Evolutionary conservation across 768 basidiomycete genomes (phyloP), one percentile per base, ranked within the genome.

Genomic region (Lyophyllum semitale): DNA sequence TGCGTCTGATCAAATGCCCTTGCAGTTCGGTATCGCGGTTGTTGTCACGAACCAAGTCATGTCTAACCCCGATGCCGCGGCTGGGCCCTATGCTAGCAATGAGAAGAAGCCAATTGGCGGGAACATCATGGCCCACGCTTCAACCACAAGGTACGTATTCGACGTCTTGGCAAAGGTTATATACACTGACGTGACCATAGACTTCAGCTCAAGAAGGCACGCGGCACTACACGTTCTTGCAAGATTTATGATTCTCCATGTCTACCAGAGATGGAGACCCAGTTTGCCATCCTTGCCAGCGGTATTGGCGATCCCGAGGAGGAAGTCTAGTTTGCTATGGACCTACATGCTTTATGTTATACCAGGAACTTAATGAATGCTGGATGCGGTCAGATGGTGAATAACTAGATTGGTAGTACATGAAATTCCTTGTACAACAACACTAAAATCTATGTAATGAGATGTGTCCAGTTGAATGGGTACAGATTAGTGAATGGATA

Each of bases 91-190:
- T 59, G 88, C 88, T 37, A 84, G 84, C 3, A 93, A 97, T 64
- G 91, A 94, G 73, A 96, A 97, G 81, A 99, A 99, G 73, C 97
- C 97, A 15, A 96, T 99, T 51, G 97, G 97, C 43, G 96, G 96
- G 22, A 99, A 99, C 71, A 99, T 99, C 65, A 89, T 99, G 84
- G 97, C 97, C 1, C 97, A 99, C 75, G 97, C 97, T 8, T 95
- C 95, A 1, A 98, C 97, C 17, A 98, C 96, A 43, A 85, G 96
- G 93, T 60, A 45, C 79, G 60, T 18, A 30, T 51, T 32, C 35
- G 23, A 25, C 43, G 33, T 47, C 37, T 48, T 57, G 27, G n/a
- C 12, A 22, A 25, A 29, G 2, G 12, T 43, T 47, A 48, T 48
- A n/a, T 54, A 37, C 27, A 38, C 27, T 47, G 46, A 55, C 44